Base-by-base conservation (phyloP, 495 filamentous ascomycete genomes). In the Hypomontagnella monticulosa region DNA sequence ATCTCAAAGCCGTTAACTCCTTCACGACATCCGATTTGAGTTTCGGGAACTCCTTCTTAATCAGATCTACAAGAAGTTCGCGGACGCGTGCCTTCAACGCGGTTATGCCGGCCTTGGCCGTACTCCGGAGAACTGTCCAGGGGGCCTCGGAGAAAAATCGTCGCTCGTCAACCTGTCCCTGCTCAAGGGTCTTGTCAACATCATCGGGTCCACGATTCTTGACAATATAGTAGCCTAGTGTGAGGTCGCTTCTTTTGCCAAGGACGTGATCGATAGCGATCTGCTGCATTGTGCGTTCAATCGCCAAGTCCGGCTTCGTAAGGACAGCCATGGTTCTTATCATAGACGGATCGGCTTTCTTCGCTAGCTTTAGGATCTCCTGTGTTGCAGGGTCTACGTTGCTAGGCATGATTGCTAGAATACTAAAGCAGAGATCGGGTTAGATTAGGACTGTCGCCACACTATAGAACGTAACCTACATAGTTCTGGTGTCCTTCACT, bases 381-480 rank as follows among this genome's bases (percentile, higher is more conserved):
- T 89, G 84, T 0, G 80, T 87, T 0, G 84, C 85, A 36, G 84
- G 79, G 38, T 89, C 86, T 3, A 85, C 80, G 47, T 86, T 86
- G 12, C 80, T 80, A 0, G 84, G 84, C 10, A 88, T 75, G 7
- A 88, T 85, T 1, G 83, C 79, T 1, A 89, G 69, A 15, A 88
- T 85, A 42, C 86, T 79, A 6, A 0, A 43, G 14, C 15, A 18
- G 6, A 7, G 7, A n/a, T 5, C 4, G 10, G 36, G 40, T 70
- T 33, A 66, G 55, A 18, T 27, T 5, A 37, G 43, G 32, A 12
- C 15, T 46, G 18, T 37, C 27, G 16, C 16, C 14, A 27, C 16
- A 23, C 6, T 46, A 11, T 47, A 15, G 6, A 12, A 12, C 57
- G 30, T n/a, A 18, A 37, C 71, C 53, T 36, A 73, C 68, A 73